Percentiles rank a stretch among this genome's conserved stretches.
These are phyloP conservation scores for Magnaporthiopsis incrustans DNA, from an alignment of 2,329 filamentous ascomycete species.

Conservation along the genomic window DNA sequence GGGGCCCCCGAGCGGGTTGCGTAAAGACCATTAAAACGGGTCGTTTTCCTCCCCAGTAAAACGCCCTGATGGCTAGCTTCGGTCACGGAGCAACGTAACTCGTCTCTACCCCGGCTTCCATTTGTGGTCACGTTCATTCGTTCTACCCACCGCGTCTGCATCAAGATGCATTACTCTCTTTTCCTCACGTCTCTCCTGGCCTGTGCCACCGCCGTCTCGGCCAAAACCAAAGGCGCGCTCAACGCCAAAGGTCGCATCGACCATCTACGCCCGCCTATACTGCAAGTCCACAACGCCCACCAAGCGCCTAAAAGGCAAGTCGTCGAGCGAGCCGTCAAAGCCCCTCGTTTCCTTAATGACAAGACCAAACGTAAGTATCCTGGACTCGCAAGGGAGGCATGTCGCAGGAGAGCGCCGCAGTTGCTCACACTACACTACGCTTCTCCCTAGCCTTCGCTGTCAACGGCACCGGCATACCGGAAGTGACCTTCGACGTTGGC, in stretches of 20 bases:
- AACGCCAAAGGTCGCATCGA: neutral
- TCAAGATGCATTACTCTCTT: neutral
- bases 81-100: neutral
- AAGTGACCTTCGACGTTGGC: constrained; percentile 57
- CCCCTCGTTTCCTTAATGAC: neutral
- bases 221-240: neutral
- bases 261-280: neutral
- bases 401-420: neutral
- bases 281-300: too few species aligned
- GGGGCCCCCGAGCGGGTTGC: neutral
- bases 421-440: neutral
- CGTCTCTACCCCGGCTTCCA: neutral
- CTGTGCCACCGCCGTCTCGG: neutral
- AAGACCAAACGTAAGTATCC: neutral
- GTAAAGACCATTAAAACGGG: neutral
- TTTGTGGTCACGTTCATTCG: neutral
- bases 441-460: constrained; percentile 46
- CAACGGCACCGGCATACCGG: constrained; percentile 53
- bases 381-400: neutral
- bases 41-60: neutral
- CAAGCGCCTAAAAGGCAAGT: neutral
- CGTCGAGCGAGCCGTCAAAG: neutral
- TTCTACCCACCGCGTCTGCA: too few species aligned
- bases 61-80: neutral
- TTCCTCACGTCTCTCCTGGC: neutral